Conservation (phyloP, 768 basidiomycete species). For the Suillus brevipes region DNA sequence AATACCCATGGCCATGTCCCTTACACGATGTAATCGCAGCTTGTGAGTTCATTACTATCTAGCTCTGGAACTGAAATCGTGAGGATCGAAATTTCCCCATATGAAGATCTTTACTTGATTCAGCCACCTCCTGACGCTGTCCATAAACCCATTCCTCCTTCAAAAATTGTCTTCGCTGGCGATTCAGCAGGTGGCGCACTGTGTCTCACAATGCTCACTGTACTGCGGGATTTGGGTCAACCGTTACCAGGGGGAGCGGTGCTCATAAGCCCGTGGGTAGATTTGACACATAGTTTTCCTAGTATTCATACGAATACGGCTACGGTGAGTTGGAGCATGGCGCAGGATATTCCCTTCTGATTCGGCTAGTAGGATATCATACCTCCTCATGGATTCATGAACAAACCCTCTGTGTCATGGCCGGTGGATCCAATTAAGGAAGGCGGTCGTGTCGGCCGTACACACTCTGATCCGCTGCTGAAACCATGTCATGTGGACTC, state of each 20-base stretch:
- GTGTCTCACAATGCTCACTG: slow-evolving; percentile 57
- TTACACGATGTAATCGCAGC: slow-evolving; percentile 77
- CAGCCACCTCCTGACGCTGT: slow-evolving; percentile 61
- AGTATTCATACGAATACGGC: slow-evolving; percentile 66
- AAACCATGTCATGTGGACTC: slow-evolving; percentile 51
- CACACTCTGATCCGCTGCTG: slow-evolving; percentile 45
- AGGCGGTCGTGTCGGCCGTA: slow-evolving; percentile 37
- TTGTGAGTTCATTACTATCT: slow-evolving; percentile 37
- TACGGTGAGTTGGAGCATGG: slow-evolving; percentile 42
- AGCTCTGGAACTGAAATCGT: not conserved
- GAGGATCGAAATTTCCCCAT: not conserved
- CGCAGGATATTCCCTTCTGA: not conserved
- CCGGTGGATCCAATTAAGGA: slow-evolving; percentile 44
- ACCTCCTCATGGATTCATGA: slow-evolving; percentile 59
- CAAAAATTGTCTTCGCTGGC: slow-evolving; percentile 74
- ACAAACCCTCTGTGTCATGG: slow-evolving; percentile 60
- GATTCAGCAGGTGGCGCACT: slow-evolving; percentile 79
- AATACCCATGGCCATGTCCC: slow-evolving; percentile 82
- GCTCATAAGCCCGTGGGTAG: slow-evolving; percentile 81
- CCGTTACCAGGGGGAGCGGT: slow-evolving; percentile 76
- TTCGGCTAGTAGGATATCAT: slow-evolving; percentile 57
- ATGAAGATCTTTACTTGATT: slow-evolving; percentile 70
- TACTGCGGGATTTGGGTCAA: slow-evolving; percentile 68
- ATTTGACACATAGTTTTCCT: slow-evolving; percentile 84
- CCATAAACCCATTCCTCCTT: slow-evolving; percentile 63